Conservation (phyloP, 345 rosid genomes). For the Euclidium syriacum region DNA sequence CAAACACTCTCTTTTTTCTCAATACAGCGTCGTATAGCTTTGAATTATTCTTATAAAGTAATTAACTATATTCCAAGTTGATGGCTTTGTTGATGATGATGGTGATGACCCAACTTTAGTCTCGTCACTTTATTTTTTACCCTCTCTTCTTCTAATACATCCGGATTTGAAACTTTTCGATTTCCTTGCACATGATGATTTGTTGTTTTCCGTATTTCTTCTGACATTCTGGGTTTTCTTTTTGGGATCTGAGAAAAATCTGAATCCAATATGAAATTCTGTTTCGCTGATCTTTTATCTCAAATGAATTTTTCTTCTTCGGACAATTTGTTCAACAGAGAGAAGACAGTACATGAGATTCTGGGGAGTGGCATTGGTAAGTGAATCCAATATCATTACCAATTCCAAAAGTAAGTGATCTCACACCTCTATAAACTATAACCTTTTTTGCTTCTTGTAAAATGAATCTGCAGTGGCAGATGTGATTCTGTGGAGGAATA, state of each 20-base stretch:
- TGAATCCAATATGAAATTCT: too few species aligned
- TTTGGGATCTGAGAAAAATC: constrained; percentile 40
- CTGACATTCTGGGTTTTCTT: constrained; percentile 14
- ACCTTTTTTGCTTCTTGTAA: constrained; percentile 6
- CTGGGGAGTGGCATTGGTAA: constrained; percentile 81
- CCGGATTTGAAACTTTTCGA: background rate
- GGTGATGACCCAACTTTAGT: constrained; percentile 30
- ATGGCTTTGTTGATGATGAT: constrained; percentile 28
- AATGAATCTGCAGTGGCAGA: constrained; percentile 69
- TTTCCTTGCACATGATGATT: constrained; percentile 11
- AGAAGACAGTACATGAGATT: constrained; percentile 64
- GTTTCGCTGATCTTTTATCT: constrained; percentile 10
- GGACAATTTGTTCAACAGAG: constrained; percentile 57
- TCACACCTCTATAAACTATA: background rate
- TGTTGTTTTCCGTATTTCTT: background rate
- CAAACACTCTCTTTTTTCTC: background rate
- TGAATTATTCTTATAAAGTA: constrained; percentile 5
- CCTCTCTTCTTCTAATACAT: background rate
- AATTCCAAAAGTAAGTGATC: constrained; percentile 3
- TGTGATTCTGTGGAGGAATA: constrained; percentile 81
- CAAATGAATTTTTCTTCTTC: constrained; percentile 50
- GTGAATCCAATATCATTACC: constrained; percentile 17
- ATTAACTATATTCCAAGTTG: constrained; percentile 25
- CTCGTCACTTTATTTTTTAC: constrained; percentile 11
- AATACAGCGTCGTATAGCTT: constrained; percentile 15